Conservation (phyloP, 2,329 filamentous ascomycete species). For the Gaeumannomyces tritici region DNA sequence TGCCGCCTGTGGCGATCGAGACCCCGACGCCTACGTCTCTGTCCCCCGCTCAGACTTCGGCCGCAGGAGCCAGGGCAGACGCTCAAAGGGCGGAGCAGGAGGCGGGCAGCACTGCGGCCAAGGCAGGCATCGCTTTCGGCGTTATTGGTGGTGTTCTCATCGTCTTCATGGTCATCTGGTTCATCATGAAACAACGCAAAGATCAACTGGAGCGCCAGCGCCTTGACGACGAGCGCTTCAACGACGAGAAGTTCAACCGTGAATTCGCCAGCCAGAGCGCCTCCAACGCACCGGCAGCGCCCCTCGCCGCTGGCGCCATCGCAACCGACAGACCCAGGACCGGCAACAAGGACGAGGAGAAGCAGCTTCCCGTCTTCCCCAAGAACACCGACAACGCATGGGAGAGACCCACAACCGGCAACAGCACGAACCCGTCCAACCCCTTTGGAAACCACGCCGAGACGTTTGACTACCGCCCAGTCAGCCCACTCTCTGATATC, state of each 20-base stretch:
- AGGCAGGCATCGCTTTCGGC: conserved; percentile 80
- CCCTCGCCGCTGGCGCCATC: conserved; percentile 45
- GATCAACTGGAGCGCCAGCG: conserved; percentile 49
- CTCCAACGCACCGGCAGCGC: conserved; percentile 21
- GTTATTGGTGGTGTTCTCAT: conserved; percentile 61
- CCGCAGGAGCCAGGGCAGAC: not conserved
- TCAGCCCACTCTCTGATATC: conserved; percentile 25
- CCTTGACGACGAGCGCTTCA: conserved; percentile 26
- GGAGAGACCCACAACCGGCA: conserved; percentile 33
- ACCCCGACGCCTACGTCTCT: conserved; percentile 12
- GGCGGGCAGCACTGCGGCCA: conserved; percentile 31
- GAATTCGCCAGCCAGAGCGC: conserved; percentile 21
- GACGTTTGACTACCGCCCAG: conserved; percentile 27
- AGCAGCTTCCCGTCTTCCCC: not conserved
- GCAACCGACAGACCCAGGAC: not conserved
- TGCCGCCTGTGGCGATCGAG: conserved; percentile 10
- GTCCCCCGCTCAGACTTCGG: conserved; percentile 8
- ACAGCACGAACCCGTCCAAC: conserved; percentile 48
- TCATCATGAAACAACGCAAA: conserved; percentile 61
- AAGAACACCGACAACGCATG: conserved; percentile 24
- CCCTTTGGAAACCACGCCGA: conserved; percentile 61
- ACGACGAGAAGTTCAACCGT: conserved; percentile 53
- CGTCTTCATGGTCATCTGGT: conserved; percentile 58
- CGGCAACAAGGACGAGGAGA: not conserved
- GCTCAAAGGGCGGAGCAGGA: conserved; percentile 1